Base-by-base conservation (phyloP, 352 stramenopile species). In the Phytophthora agathidicida region DNA sequence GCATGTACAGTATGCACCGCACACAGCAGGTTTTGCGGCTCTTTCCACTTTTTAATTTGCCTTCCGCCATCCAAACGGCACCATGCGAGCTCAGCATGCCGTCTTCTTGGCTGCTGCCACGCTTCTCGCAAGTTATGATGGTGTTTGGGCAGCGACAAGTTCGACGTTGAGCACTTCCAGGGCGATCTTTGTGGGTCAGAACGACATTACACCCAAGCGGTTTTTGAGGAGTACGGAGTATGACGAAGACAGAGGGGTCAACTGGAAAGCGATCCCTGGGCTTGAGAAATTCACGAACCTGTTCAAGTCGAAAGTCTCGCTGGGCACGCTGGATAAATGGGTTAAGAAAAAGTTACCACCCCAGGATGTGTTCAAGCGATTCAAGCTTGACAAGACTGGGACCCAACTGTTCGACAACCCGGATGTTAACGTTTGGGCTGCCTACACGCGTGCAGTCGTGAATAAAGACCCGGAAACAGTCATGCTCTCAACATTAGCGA, bases 221-320 rank as follows among this genome's bases (percentile, higher is more conserved):
- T 39, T 63, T 7, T 17, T 63, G 28, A 56, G 43, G n/a, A 42
- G 6, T 5, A 20, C 0, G 1, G 19, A 38, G 8, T 10, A 35
- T 14, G 28, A 56, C 24, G 43, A 56, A 30, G 53, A 62, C 14
- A 47, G 44, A 31, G 32, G 17, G n/a, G 35, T 52, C 16, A 37
- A 24, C 9, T 4, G 35, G 10, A 51, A 51, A 13, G 22, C 39
- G 8, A 37, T 52, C 16, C 30, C 30, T 17, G 31, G 38, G 1
- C 0, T 60, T 20, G 26, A 55, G 9, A 41, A 41, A 37, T 4
- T 53, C 5, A 22, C n/a, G 0, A 32, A 35, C 1, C 5, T 46
- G 22, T 47, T 55, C 22, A 57, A 35, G 27, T 45, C 17, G 22
- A 57, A 64, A 10, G 44, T 44, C 22, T 32, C 51, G 9, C 51